A percentile compares a stretch with the other conserved stretches of the same genome.
Conservation (phyloP, 805 yeast species). For the Cephaloascus fragrans region DNA sequence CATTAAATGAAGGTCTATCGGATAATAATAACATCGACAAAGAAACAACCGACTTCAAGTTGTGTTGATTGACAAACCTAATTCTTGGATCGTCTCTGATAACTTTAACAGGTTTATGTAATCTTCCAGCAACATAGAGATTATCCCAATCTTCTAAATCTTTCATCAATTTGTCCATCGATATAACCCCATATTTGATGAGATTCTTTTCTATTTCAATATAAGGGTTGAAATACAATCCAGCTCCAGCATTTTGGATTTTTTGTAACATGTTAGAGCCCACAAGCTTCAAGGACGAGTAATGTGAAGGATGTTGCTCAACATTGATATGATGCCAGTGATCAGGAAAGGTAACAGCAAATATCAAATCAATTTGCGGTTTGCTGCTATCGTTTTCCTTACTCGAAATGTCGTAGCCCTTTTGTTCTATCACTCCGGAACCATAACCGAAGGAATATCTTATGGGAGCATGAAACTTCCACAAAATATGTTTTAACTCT, state of each 20-base stretch:
- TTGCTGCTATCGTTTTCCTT: slow-evolving; percentile 15
- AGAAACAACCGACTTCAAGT: slow-evolving; percentile 69
- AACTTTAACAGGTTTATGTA: slow-evolving; percentile 88
- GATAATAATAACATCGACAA: slow-evolving; percentile 50
- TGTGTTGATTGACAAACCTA: slow-evolving; percentile 61
- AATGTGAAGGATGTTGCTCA: slow-evolving; percentile 60
- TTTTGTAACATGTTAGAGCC: slow-evolving; percentile 50
- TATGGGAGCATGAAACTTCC: slow-evolving; percentile 62
- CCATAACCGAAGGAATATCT: slow-evolving; percentile 89
- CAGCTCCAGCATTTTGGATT: slow-evolving; percentile 71
- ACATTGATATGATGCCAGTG: slow-evolving; percentile 75
- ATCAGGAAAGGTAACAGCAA: slow-evolving; percentile 65
- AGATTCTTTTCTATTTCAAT: slow-evolving; percentile 47
- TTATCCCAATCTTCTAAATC: slow-evolving; percentile 84
- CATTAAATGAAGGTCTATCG: slow-evolving; percentile 33
- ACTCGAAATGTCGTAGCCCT: slow-evolving; percentile 26
- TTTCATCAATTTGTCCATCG: slow-evolving; percentile 43
- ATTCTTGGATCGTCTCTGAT: slow-evolving; percentile 56
- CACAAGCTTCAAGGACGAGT: slow-evolving; percentile 53
- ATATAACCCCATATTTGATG: slow-evolving; percentile 83
- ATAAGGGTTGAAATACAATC: slow-evolving; percentile 90
- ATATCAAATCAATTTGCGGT: slow-evolving; percentile 80
- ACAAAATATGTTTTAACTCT: slow-evolving; percentile 37
- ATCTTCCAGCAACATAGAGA: slow-evolving; percentile 81
- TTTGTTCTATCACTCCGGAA: slow-evolving; percentile 81